A percentile compares a stretch with the other conserved stretches of the same genome.
Evolutionary conservation across 768 basidiomycete genomes (phyloP).

Genomic region (Galerina marginata): DNA sequence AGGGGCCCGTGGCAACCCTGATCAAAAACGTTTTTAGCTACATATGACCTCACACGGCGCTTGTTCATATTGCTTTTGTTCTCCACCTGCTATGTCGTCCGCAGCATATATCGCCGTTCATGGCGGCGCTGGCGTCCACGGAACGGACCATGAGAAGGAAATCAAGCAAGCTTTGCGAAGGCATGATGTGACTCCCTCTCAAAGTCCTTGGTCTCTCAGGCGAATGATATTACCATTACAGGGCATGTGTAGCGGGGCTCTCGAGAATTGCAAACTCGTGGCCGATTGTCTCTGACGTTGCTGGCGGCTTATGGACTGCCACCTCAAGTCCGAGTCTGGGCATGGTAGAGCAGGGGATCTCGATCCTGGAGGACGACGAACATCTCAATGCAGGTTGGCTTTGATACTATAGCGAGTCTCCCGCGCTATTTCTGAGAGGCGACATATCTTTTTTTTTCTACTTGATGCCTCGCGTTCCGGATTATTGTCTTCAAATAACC

Average conservation of each 20-base stretch:
- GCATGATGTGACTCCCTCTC: conserved; percentile 37
- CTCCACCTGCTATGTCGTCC: conserved; percentile 17
- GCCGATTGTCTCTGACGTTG: neutral
- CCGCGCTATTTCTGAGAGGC: neutral
- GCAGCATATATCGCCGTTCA: conserved; percentile 65
- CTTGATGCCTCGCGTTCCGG: neutral
- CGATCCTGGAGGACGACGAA: conserved; percentile 67
- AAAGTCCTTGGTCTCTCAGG: neutral
- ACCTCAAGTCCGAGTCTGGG: conserved; percentile 22
- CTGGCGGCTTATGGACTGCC: neutral
- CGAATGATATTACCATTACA: conserved; percentile 26
- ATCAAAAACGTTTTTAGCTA: too few relatives aligned
- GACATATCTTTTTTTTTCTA: neutral
- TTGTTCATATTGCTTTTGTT: too few relatives aligned
- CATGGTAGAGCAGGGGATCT: conserved; percentile 59
- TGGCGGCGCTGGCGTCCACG: conserved; percentile 79
- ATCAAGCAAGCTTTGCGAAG: conserved; percentile 61
- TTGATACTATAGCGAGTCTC: neutral
- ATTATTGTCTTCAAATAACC: neutral
- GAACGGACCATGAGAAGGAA: conserved; percentile 48
- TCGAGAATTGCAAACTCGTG: neutral
- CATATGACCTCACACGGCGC: too few relatives aligned
- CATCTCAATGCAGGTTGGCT: conserved; percentile 64
- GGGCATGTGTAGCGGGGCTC: conserved; percentile 56
- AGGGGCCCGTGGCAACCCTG: too few relatives aligned